Percentiles rank a stretch among this genome's conserved stretches.
Conservation (phyloP, 345 rosid species). For the Acer campestre region DNA sequence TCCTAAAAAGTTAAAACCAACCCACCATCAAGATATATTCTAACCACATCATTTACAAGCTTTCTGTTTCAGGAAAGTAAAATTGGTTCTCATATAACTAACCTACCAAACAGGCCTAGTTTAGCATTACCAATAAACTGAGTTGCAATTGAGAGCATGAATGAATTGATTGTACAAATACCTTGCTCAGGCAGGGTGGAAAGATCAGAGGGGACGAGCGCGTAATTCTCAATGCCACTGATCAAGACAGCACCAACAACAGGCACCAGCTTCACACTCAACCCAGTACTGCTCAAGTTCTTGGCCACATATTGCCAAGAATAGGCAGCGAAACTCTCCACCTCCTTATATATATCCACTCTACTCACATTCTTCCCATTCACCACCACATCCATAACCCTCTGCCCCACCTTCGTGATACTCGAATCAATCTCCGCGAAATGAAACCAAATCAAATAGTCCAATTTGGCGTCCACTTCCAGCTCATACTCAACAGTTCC, state of each 20-base stretch:
- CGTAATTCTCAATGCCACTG: conserved; percentile 89
- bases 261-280: conserved; percentile 65
- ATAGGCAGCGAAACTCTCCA: conserved; percentile 69
- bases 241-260: conserved; percentile 65
- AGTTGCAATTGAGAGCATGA: background rate
- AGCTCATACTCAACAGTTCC: conserved; percentile 64
- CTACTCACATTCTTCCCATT: conserved; percentile 66
- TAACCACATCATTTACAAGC: background rate
- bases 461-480: conserved; percentile 84
- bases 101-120: background rate
- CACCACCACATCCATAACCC: conserved; percentile 79
- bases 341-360: conserved; percentile 65
- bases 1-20: background rate
- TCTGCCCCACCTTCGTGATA: conserved; percentile 63
- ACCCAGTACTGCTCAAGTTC: conserved; percentile 60
- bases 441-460: conserved; percentile 93
- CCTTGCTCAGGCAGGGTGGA: conserved; percentile 87
- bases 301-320: conserved; percentile 49
- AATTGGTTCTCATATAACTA: background rate
- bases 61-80: conserved; percentile 5
- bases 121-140: background rate
- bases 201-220: conserved; percentile 77
- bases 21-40: background rate
- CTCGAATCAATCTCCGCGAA: conserved; percentile 87
- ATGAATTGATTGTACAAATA: conserved; percentile 20